These are phyloP conservation scores for Phaeomoniella chlamydospora DNA, from an alignment of 2,329 filamentous ascomycete species.

Conservation along the genomic window DNA sequence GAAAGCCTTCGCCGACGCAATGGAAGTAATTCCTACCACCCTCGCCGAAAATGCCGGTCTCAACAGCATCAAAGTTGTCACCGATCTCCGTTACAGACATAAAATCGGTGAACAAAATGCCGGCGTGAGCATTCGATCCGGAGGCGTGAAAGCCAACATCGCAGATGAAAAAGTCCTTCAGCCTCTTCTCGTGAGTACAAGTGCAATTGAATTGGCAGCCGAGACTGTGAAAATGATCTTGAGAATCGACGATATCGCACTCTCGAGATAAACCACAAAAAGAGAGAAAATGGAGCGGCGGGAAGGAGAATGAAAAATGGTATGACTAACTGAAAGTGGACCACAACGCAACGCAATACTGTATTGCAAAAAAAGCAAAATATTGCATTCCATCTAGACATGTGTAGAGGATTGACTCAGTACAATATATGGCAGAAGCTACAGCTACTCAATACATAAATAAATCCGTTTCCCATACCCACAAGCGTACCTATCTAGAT, in stretches of 20 bases:
- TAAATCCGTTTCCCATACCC: too few species aligned
- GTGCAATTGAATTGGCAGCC: slow-evolving; percentile 88
- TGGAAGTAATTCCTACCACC: slow-evolving; percentile 94
- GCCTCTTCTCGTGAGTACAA: slow-evolving; percentile 90
- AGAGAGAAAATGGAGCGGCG: too few species aligned
- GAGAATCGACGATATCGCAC: slow-evolving; percentile 52
- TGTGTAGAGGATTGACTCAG: too few species aligned
- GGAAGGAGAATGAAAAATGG: too few species aligned
- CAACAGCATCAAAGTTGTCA: slow-evolving; percentile 98
- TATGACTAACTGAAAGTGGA: too few species aligned
- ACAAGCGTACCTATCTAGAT: too few species aligned
- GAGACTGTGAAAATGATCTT: slow-evolving; percentile 97
- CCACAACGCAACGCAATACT: too few species aligned
- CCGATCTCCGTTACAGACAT: slow-evolving; percentile 84
- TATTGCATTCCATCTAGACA: too few species aligned
- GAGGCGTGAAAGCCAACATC: slow-evolving; percentile 93
- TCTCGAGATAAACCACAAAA: slow-evolving; percentile 24
- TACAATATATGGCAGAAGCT: too few species aligned
- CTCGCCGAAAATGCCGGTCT: slow-evolving; percentile 93
- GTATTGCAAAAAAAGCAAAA: too few species aligned
- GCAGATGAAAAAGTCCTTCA: slow-evolving; percentile 94
- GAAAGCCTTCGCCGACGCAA: slow-evolving; percentile 95
- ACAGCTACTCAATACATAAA: too few species aligned
- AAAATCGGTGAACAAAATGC: slow-evolving; percentile 92
- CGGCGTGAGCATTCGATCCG: slow-evolving; percentile 94